Conservation (phyloP, 768 basidiomycete species). For the Trametopsis cervina region DNA sequence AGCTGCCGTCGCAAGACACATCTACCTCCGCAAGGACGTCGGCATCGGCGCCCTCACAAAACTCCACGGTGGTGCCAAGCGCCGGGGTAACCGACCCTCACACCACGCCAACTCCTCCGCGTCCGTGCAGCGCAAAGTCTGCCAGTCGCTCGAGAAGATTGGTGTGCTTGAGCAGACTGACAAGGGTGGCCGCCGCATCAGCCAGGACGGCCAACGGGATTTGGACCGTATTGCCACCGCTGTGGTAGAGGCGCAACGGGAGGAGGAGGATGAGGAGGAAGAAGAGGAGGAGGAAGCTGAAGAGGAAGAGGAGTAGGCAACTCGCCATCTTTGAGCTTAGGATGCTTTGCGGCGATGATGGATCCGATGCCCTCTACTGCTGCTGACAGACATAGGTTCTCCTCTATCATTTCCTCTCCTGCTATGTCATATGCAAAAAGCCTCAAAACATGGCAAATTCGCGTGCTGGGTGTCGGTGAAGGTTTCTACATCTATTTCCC, state of each 20-base stretch:
- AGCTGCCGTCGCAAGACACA: slow-evolving; percentile 98
- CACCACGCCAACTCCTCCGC: slow-evolving; percentile 86
- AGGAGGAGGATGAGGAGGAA: slow-evolving; percentile 70
- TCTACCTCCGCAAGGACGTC: slow-evolving; percentile 98
- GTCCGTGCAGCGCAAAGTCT: slow-evolving; percentile 89
- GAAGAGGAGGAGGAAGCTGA: slow-evolving; percentile 62
- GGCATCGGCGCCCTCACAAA: slow-evolving; percentile 91
- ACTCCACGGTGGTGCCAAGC: slow-evolving; percentile 93
- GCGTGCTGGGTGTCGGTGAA: not conserved
- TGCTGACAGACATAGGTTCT: slow-evolving; percentile 10
- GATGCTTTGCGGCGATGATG: not conserved
- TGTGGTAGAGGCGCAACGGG: slow-evolving; percentile 71
- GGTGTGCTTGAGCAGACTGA: slow-evolving; percentile 92
- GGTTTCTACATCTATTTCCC: not conserved
- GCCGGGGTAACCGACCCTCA: slow-evolving; percentile 93
- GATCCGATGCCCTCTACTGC: slow-evolving; percentile 1
- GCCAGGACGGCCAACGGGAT: slow-evolving; percentile 95
- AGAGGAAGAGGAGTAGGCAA: slow-evolving; percentile 35
- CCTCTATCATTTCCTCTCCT: slow-evolving; percentile 11
- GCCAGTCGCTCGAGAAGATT: slow-evolving; percentile 98
- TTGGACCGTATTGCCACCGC: slow-evolving; percentile 91
- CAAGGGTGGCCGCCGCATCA: slow-evolving; percentile 93
- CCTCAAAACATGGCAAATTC: slow-evolving; percentile 3
- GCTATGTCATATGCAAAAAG: slow-evolving; percentile 13
- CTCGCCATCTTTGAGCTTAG: not conserved